Percentiles rank a stretch among this genome's conserved stretches.
These are phyloP conservation scores for Stemphylium vesicarium DNA, from an alignment of 2,329 filamentous ascomycete genomes.

Conservation along the genomic window DNA sequence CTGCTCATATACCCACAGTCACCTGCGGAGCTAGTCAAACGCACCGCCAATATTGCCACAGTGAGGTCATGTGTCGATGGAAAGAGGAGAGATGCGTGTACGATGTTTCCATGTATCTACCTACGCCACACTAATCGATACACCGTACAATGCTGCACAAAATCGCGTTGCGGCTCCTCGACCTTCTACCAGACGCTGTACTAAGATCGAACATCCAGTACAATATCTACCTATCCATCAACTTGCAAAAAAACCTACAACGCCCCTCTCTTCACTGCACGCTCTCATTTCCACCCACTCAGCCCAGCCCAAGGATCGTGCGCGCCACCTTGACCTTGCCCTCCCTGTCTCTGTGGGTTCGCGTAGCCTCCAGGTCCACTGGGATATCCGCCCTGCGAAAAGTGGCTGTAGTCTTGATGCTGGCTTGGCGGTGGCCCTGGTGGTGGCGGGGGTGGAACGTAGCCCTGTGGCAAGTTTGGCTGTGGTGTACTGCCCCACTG, in stretches of 20 bases:
- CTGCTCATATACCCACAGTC: too few relatives aligned
- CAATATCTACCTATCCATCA: background rate
- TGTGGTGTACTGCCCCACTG: constrained; percentile 61
- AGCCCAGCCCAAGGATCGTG: constrained; percentile 74
- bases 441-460: constrained; percentile 71
- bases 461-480: constrained; percentile 64
- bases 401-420: constrained; percentile 59
- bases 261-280: background rate
- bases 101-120: too few relatives aligned
- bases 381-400: constrained; percentile 63
- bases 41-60: too few relatives aligned
- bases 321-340: constrained; percentile 19
- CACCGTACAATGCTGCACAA: too few relatives aligned
- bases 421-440: constrained; percentile 66
- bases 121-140: too few relatives aligned
- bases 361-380: constrained; percentile 50
- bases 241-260: background rate
- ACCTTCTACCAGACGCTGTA: too few relatives aligned
- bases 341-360: constrained; percentile 36
- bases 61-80: too few relatives aligned
- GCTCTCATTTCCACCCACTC: constrained; percentile 68
- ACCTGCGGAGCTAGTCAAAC: too few relatives aligned
- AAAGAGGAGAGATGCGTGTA: too few relatives aligned
- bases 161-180: too few relatives aligned
- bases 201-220: background rate